Base-by-base conservation (phyloP, 2,329 filamentous ascomycete species). In the Piedraia hortae region DNA sequence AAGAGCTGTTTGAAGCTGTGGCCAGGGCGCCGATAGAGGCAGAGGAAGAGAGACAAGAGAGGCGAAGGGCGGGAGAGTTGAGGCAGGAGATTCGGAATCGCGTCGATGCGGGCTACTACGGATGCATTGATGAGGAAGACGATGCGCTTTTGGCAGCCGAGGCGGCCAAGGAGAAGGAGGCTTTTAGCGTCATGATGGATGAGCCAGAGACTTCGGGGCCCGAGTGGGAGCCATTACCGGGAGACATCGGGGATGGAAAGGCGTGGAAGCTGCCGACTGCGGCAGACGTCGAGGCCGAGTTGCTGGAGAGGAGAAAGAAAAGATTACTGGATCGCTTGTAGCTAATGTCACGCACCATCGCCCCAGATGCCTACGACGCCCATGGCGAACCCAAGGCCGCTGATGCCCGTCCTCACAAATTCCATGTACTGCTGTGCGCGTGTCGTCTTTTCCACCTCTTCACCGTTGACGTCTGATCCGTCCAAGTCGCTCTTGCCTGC, bases 31-130 rank as follows among this genome's bases (percentile, higher is more conserved):
- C 17, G 19, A 12, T 56, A 27, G 52, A 57, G 31, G 21, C 13
- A 15, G 7, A 10, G 7, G 16, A 10, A 10, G 16, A 17, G 10
- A 10, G 10, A 10, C 7, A 7, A 10, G 44, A 47, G n/a, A 51
- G 53, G 22, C 58, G 66, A 27, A 68, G 66, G 37, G 46, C 63
- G 5, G 24, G 24, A 5, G 25, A 30, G 75, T 38, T 60, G 28
- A 56, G 71, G 34, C 62, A 64, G 22, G 72, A 77, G 35, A 42
- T 78, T 34, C 50, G 68, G 28, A 66, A 62, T 47, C 62, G 68
- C 34, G 80, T 97, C 5, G 77, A 97, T 47, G 85, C 85, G 7
- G 71, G 68, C 14, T 97, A 97, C 46, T 97, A 91, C 44, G 85
- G 85, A 18, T 97, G 89, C 45, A 59, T 80, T 5, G 75, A 80